These are phyloP conservation scores for Diutina pseudorugosa DNA, from an alignment of 1,139 yeast genomes.

Conservation along the genomic window DNA sequence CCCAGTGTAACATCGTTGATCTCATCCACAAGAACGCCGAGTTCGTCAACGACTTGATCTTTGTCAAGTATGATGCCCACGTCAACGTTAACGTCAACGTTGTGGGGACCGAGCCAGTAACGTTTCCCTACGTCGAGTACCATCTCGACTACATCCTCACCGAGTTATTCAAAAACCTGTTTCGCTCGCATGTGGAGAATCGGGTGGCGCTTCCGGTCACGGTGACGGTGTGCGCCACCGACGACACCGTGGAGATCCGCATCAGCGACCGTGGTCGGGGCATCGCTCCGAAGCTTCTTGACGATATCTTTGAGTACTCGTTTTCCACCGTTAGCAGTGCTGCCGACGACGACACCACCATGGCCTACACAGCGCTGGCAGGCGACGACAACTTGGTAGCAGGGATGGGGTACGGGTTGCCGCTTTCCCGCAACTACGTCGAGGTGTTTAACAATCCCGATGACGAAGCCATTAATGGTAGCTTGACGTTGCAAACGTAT, in stretches of 20 bases:
- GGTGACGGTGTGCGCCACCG: constrained; percentile 51
- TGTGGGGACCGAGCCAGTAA: constrained; percentile 11
- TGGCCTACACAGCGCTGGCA: neutral
- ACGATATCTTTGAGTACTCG: constrained; percentile 71
- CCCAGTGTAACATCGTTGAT: constrained; percentile 47
- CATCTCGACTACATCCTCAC: constrained; percentile 80
- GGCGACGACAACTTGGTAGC: constrained; percentile 65
- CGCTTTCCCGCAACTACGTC: constrained; percentile 54
- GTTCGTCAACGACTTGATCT: constrained; percentile 70
- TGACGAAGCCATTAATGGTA: constrained; percentile 35
- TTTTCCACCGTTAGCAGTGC: constrained; percentile 64
- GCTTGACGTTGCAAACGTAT: constrained; percentile 64
- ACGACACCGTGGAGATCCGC: constrained; percentile 43
- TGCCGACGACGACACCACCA: constrained; percentile 29
- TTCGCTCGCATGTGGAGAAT: constrained; percentile 75
- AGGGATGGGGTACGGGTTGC: constrained; percentile 94
- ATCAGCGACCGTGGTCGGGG: constrained; percentile 88
- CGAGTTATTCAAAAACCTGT: constrained; percentile 79
- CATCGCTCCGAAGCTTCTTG: constrained; percentile 51
- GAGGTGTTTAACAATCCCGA: constrained; percentile 30
- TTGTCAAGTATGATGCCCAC: constrained; percentile 67
- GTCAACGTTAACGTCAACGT: constrained; percentile 44
- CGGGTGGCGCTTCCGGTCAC: constrained; percentile 46
- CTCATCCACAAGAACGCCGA: constrained; percentile 53
- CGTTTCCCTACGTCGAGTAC: constrained; percentile 72